A percentile compares a stretch with the other conserved stretches of the same genome.
Evolutionary conservation across 805 yeast species (phyloP).

Genomic region (Starmerella geochares): DNA sequence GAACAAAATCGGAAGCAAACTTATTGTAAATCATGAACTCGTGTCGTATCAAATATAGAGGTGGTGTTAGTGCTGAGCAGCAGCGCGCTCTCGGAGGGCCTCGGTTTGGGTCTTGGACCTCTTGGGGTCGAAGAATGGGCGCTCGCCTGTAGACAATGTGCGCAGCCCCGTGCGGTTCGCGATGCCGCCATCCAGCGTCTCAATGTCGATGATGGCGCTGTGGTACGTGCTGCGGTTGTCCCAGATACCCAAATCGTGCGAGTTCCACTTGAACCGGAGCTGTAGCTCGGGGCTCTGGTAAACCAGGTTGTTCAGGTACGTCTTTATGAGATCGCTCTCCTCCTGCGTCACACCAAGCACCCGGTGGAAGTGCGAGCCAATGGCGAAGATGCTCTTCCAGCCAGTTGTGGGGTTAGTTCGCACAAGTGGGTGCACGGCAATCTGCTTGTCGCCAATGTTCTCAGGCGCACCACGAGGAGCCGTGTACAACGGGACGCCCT

Average conservation of each 20-base stretch:
- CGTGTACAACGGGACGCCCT: conserved; percentile 40
- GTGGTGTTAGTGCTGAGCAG: too few relatives aligned
- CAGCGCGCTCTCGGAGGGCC: conserved; percentile 19
- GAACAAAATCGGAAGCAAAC: background rate
- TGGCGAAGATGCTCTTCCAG: conserved; percentile 48
- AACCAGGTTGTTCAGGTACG: conserved; percentile 38
- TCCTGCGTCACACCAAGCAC: conserved; percentile 45
- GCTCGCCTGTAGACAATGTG: conserved; percentile 28
- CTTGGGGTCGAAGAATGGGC: conserved; percentile 28
- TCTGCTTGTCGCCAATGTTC: conserved; percentile 24
- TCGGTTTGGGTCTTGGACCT: conserved; percentile 24
- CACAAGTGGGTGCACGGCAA: conserved; percentile 49
- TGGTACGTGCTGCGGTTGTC: conserved; percentile 50
- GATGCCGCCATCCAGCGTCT: conserved; percentile 16
- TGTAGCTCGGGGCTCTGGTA: conserved; percentile 48
- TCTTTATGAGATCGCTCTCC: conserved; percentile 42
- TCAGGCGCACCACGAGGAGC: conserved; percentile 32
- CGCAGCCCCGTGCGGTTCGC: conserved; percentile 27
- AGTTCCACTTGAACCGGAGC: conserved; percentile 45
- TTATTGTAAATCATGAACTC: background rate
- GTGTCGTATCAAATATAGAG: background rate
- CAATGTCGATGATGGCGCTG: conserved; percentile 41
- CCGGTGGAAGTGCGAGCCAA: conserved; percentile 42
- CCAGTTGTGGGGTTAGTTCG: conserved; percentile 61
- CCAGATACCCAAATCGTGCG: conserved; percentile 49